These are phyloP conservation scores for Picea glauca DNA, from an alignment of 75 land plant genomes.

Conservation along the genomic window DNA sequence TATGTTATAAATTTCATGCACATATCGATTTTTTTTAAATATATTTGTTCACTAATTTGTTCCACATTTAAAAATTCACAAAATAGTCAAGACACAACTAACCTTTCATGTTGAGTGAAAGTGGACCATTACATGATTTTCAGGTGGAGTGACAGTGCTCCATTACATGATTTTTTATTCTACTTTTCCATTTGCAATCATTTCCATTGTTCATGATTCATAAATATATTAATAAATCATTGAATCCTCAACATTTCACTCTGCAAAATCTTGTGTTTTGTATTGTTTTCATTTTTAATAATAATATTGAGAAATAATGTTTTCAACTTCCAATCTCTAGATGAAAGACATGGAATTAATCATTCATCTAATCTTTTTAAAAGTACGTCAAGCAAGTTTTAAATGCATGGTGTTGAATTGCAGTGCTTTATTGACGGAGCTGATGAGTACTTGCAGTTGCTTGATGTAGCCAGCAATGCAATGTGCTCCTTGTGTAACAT, in stretches of 20 bases:
- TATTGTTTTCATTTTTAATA: not conserved
- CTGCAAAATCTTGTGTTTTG: not conserved
- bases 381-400: not conserved
- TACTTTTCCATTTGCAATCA: too few relatives aligned
- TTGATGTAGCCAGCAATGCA: conserved; percentile 80
- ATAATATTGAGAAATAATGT: not conserved
- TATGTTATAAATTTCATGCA: too few relatives aligned
- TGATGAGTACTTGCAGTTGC: conserved; percentile 87
- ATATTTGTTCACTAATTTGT: too few relatives aligned
- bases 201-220: too few relatives aligned
- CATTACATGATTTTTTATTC: not conserved
- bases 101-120: too few relatives aligned
- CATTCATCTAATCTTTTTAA: not conserved
- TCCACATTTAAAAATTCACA: too few relatives aligned
- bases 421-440: conserved; percentile 96
- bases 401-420: conserved; percentile 5
- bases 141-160: not conserved
- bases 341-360: not conserved
- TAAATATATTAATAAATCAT: not conserved
- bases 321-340: not conserved
- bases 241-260: not conserved
- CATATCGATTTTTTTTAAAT: too few relatives aligned
- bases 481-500: conserved; percentile 77
- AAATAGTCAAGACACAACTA: too few relatives aligned
- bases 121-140: too few relatives aligned